Base-by-base conservation (phyloP, 2,329 filamentous ascomycete genomes). In the Didymella segeticola region DNA sequence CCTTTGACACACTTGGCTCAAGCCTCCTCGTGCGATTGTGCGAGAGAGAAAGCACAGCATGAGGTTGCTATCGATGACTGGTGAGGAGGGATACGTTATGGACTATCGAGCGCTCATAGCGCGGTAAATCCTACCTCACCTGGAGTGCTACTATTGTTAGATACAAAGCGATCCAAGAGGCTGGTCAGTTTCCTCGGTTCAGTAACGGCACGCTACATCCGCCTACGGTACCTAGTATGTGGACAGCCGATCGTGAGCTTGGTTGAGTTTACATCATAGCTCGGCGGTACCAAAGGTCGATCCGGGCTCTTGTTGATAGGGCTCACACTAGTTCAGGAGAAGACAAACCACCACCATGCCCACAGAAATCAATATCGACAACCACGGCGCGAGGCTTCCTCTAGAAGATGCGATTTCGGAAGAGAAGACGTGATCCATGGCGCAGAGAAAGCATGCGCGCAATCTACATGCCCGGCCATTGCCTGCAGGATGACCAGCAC, bases 221-320 rank as follows among this genome's bases (percentile, higher is more conserved):
- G 47, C 52, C 51, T 27, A 54, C n/a, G n/a, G n/a, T n/a, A n/a
- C n/a, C n/a, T n/a, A n/a, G n/a, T n/a, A n/a, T n/a, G n/a, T n/a
- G n/a, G 45, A 26, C 39, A 5, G 36, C 43, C 41, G 45, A 26
- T 51, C 36, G 19, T 38, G n/a, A 27, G 26, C 33, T 23, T 51
- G 51, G 43, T 37, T 47, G 29, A 11, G 36, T 49, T 60, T 60
- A 47, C 55, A 60, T 60, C 55, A 60, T 60, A 30, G 45, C 27
- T 30, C 39, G 39, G 30, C 43, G 25, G 7, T 17, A n/a, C 11
- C 26, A 36, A 30, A 27, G 25, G 11, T 45, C 20, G 34, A 33
- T 51, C 39, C 38, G 42, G 50, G 38, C 47, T 43, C 45, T 48
- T 50, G 41, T 22, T 50, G 34, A 48, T 38, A 46, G 34, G 12